Conservation (phyloP, 345 rosid genomes). For the Citropsis articulata region DNA sequence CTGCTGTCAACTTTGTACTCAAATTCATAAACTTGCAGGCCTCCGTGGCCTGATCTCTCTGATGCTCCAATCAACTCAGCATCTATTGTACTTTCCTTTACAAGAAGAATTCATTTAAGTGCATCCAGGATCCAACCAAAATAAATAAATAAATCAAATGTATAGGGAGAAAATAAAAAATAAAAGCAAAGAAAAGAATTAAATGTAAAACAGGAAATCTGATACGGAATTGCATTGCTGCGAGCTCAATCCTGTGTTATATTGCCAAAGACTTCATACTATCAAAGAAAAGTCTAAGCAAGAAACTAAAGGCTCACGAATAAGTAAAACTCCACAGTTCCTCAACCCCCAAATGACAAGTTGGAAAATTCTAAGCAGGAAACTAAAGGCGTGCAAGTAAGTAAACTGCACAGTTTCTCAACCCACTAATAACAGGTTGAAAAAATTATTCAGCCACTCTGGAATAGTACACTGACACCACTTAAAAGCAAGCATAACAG, state of each 20-base stretch:
- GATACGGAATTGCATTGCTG: background rate
- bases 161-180: too few species aligned
- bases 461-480: background rate
- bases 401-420: too few species aligned
- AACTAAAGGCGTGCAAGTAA: too few species aligned
- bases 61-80: conserved; percentile 65
- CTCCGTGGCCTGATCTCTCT: conserved; percentile 64
- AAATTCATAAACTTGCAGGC: conserved; percentile 69
- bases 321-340: background rate
- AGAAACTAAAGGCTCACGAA: too few species aligned
- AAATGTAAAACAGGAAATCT: background rate
- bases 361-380: too few species aligned
- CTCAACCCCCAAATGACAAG: background rate
- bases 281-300: background rate
- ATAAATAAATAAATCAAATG: too few species aligned
- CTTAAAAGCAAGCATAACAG: background rate
- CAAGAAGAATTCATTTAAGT: background rate
- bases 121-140: background rate
- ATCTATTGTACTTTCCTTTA: conserved; percentile 79
- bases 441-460: background rate
- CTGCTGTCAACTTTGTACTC: conserved; percentile 79
- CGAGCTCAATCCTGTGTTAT: background rate
- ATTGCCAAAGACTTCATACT: background rate
- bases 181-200: too few species aligned
- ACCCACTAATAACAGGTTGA: too few species aligned